Conservation (phyloP, 2,329 filamentous ascomycete genomes). For the Hymenoscyphus infarciens region DNA sequence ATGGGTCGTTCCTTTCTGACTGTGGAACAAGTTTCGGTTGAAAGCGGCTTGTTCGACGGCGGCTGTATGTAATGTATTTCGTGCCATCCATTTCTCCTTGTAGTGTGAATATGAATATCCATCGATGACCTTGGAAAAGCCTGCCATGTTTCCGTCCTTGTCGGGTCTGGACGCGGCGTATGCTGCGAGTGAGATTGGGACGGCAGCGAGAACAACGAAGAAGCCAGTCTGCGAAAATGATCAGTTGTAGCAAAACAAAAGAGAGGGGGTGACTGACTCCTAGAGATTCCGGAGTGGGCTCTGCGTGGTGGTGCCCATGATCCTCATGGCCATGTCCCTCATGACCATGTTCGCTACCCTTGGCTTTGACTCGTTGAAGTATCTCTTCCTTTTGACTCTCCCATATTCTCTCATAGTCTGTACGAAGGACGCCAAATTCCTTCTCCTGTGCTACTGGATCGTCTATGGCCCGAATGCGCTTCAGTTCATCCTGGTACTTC, state of each 20-base stretch:
- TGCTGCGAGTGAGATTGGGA: slow-evolving; percentile 44
- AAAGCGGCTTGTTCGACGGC: slow-evolving; percentile 60
- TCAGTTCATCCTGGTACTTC: too few relatives aligned
- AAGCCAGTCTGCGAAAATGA: slow-evolving; percentile 41
- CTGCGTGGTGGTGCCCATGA: slow-evolving; percentile 34
- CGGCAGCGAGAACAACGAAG: slow-evolving; percentile 42
- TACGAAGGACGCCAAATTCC: too few relatives aligned
- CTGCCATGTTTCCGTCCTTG: slow-evolving; percentile 38
- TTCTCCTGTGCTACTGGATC: too few relatives aligned
- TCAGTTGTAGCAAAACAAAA: neutral
- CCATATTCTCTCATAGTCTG: too few relatives aligned
- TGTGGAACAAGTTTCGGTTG: slow-evolving; percentile 58
- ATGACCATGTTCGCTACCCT: slow-evolving; percentile 20
- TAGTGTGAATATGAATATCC: slow-evolving; percentile 53
- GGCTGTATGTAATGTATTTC: slow-evolving; percentile 57
- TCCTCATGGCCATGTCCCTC: slow-evolving; percentile 17
- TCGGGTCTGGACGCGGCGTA: slow-evolving; percentile 42
- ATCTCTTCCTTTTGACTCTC: too few relatives aligned
- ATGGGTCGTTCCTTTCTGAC: slow-evolving; percentile 40
- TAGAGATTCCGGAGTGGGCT: slow-evolving; percentile 45
- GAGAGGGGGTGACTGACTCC: slow-evolving; percentile 42
- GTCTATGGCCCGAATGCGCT: too few relatives aligned
- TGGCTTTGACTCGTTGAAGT: too few relatives aligned
- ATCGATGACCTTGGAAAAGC: slow-evolving; percentile 49
- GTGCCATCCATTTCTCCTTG: slow-evolving; percentile 49